A percentile compares a stretch with the other conserved stretches of the same genome.
Evolutionary conservation across 2,329 filamentous ascomycete species (phyloP).

Genomic region (Endothia cerciana): DNA sequence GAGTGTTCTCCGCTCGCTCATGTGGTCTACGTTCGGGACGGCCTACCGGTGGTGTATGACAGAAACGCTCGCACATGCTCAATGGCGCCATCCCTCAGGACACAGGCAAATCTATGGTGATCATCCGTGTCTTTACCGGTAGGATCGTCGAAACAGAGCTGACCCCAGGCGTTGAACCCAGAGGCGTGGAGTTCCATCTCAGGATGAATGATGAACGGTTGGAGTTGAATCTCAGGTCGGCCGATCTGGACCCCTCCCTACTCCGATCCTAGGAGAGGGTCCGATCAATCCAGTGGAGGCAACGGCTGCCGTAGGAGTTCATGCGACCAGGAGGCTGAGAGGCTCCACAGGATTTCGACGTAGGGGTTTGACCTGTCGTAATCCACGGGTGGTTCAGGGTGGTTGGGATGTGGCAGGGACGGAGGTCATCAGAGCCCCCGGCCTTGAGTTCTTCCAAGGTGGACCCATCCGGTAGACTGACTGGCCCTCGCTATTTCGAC

Average conservation of each 20-base stretch:
- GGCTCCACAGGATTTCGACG: background rate
- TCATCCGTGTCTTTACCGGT: slow-evolving; percentile 48
- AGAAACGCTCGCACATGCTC: slow-evolving; percentile 41
- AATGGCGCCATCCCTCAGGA: slow-evolving; percentile 45
- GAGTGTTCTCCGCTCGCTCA: no score
- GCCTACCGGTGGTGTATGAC: slow-evolving; percentile 51
- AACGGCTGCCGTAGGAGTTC: background rate
- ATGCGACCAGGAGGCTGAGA: background rate
- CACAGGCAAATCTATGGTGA: slow-evolving; percentile 46
- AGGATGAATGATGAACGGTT: background rate
- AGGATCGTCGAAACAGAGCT: slow-evolving; percentile 47
- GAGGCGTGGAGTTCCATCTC: slow-evolving; percentile 56
- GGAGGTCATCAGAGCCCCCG: background rate
- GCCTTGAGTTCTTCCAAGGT: background rate
- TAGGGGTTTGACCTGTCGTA: background rate
- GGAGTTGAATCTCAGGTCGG: background rate
- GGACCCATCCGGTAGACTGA: background rate
- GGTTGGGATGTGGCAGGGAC: background rate
- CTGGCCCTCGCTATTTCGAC: background rate
- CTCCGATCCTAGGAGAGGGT: background rate
- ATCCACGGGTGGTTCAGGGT: slow-evolving; percentile 1
- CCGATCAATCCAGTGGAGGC: background rate
- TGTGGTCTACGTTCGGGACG: no score
- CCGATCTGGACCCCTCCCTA: background rate
- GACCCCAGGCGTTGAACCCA: slow-evolving; percentile 64